phyloP scores from a whole-genome alignment of 148 eudicot species.

The Chenopodium quinoa region DNA sequence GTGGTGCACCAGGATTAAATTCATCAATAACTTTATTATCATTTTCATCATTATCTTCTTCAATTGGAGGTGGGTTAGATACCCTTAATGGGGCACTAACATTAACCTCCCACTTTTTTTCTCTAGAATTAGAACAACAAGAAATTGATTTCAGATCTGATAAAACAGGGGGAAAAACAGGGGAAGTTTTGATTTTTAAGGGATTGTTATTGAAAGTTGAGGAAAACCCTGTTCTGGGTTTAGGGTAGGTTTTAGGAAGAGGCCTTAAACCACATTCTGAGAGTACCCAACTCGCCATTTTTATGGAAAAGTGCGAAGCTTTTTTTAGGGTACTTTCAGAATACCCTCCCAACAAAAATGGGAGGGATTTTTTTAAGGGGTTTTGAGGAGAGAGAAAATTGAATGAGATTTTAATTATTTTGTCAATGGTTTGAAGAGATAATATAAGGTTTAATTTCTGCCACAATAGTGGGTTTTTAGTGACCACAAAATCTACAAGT shows the following conservation, averaged over 20 bases:
- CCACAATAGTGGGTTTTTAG: constrained; percentile 26
- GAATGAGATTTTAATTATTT: neutral
- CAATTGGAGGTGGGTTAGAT: constrained; percentile 17
- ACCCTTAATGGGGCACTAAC: constrained; percentile 60
- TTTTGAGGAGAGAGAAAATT: constrained; percentile 9
- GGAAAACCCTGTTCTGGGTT: constrained; percentile 41
- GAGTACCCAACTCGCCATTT: constrained; percentile 78
- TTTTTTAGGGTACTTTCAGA: neutral
- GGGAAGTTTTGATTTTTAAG: constrained; percentile 28
- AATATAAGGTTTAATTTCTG: constrained; percentile 22
- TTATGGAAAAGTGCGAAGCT: neutral
- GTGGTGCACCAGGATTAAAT: constrained; percentile 55
- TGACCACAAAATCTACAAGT: neutral
- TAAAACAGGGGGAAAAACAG: constrained; percentile 16
- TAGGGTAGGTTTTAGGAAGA: constrained; percentile 45
- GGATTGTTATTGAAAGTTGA: constrained; percentile 22
- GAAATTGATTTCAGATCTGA: constrained; percentile 21
- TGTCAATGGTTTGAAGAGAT: constrained; percentile 17
- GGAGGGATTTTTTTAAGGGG: constrained; percentile 13
- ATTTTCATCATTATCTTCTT: constrained; percentile 15
- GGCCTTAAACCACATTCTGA: constrained; percentile 80
- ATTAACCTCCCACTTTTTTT: constrained; percentile 50
- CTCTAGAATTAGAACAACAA: constrained; percentile 20
- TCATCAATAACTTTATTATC: constrained; percentile 18
- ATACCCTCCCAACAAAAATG: neutral